Conservation (phyloP, 352 stramenopile genomes). For the Globisporangium spinosum region DNA sequence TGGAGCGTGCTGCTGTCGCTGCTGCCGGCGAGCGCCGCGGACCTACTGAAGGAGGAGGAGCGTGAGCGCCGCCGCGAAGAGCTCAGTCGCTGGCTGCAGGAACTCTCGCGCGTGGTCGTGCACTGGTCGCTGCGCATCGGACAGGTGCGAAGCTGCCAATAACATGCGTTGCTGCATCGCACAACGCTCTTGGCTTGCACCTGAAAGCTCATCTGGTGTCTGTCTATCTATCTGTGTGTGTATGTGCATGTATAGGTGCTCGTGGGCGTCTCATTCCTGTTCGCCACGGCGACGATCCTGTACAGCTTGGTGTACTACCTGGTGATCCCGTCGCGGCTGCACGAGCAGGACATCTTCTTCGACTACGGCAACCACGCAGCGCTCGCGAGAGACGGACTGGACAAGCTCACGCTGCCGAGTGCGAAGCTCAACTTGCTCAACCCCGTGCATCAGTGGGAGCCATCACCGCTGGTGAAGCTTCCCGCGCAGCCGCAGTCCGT, state of each 20-base stretch:
- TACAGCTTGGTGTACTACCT: slow-evolving; percentile 75
- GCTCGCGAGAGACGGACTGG: slow-evolving; percentile 17
- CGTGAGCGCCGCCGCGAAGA: slow-evolving; percentile 46
- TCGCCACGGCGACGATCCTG: slow-evolving; percentile 53
- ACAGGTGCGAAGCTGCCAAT: slow-evolving; percentile 17
- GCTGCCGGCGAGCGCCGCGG: slow-evolving; percentile 39
- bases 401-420: slow-evolving; percentile 36
- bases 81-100: slow-evolving; percentile 24
- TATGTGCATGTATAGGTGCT: slow-evolving; percentile 25
- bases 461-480: slow-evolving; percentile 29
- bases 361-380: slow-evolving; percentile 61
- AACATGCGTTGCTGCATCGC: not conserved
- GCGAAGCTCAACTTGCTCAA: slow-evolving; percentile 57
- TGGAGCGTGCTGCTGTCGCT: slow-evolving; percentile 54
- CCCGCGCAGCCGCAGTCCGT: slow-evolving; percentile 23
- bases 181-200: not conserved
- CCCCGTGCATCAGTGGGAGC: slow-evolving; percentile 51
- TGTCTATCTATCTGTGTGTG: slow-evolving; percentile 3
- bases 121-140: slow-evolving; percentile 33
- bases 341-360: slow-evolving; percentile 76
- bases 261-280: slow-evolving; percentile 36
- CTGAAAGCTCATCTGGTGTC: not conserved
- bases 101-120: slow-evolving; percentile 32
- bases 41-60: slow-evolving; percentile 44
- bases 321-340: slow-evolving; percentile 70